Percentiles rank a stretch among this genome's conserved stretches.
phyloP scores from a whole-genome alignment of 2,329 filamentous ascomycete species.

The Pseudocercospora vitis region DNA sequence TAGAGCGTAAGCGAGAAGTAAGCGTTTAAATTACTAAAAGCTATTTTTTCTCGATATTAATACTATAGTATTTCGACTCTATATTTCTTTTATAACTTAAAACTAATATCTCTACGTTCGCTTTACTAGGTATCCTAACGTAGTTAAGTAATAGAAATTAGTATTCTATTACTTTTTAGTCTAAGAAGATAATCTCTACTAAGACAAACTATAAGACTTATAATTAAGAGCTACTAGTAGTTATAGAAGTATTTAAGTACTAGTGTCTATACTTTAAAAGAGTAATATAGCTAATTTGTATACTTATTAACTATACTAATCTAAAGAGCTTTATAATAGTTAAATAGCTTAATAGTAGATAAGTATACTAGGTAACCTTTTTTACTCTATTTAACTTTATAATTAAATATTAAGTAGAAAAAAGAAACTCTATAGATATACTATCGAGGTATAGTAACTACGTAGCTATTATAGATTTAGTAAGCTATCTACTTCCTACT shows the following conservation, averaged over 20 bases:
- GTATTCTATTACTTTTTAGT: not conserved
- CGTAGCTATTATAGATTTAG: too few species aligned
- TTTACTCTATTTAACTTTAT: not conserved
- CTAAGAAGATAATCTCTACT: not conserved
- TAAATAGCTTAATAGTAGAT: not conserved
- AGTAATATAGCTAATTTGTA: not conserved
- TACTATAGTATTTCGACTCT: not conserved
- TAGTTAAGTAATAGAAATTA: not conserved
- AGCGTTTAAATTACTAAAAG: not conserved
- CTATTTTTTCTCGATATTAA: not conserved
- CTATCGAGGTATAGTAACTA: not conserved
- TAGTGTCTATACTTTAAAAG: not conserved
- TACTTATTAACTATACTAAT: conserved; percentile 2
- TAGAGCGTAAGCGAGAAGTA: not conserved
- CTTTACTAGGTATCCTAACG: not conserved
- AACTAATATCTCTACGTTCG: not conserved
- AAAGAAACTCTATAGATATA: not conserved
- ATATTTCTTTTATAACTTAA: not conserved
- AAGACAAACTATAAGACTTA: too few species aligned
- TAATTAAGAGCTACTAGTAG: too few species aligned
- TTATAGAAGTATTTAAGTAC: not conserved
- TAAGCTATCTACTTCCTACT: not conserved
- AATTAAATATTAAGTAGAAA: not conserved
- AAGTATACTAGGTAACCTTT: not conserved
- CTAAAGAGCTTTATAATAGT: not conserved